These are phyloP conservation scores for Berkeleyomyces rouxiae DNA, from an alignment of 2,329 filamentous ascomycete species.

Conservation along the genomic window DNA sequence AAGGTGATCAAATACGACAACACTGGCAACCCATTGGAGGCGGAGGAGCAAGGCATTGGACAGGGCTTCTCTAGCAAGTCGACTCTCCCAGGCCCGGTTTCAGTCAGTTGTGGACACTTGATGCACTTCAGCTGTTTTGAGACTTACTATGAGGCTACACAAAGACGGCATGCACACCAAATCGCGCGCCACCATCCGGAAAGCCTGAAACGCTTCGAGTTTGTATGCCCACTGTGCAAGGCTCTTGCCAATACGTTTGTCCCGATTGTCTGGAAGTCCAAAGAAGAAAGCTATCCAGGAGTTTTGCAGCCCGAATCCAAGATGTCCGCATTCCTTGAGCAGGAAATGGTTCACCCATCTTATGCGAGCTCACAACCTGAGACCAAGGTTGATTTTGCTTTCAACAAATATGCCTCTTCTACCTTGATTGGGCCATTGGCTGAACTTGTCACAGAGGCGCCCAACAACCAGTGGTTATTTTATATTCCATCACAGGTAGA, in stretches of 20 bases:
- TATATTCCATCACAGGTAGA: not conserved
- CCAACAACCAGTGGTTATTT: not conserved
- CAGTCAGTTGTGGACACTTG: conserved; percentile 87
- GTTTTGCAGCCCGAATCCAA: conserved; percentile 3
- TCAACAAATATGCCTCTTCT: not conserved
- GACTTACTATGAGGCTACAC: conserved; percentile 70
- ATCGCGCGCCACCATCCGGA: conserved; percentile 92
- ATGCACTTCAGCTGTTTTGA: conserved; percentile 98
- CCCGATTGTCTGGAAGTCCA: conserved; percentile 83
- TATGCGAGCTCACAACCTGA: not conserved
- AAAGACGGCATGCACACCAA: conserved; percentile 72
- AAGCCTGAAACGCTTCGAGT: conserved; percentile 61
- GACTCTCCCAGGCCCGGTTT: conserved; percentile 58
- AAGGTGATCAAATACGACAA: conserved; percentile 60
- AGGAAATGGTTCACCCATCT: conserved; percentile 27
- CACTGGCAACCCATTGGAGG: conserved; percentile 51
- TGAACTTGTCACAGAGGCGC: not conserved
- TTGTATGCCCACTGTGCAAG: conserved; percentile 93
- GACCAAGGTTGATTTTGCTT: not conserved
- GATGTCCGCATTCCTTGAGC: conserved; percentile 45
- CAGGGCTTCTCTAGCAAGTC: conserved; percentile 67
- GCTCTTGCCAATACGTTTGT: conserved; percentile 89
- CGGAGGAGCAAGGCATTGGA: conserved; percentile 67
- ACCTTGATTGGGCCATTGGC: not conserved
- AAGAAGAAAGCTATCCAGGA: conserved; percentile 7